Base-by-base conservation (phyloP, 129 eudicot species). In the Deinandra increscens region DNA sequence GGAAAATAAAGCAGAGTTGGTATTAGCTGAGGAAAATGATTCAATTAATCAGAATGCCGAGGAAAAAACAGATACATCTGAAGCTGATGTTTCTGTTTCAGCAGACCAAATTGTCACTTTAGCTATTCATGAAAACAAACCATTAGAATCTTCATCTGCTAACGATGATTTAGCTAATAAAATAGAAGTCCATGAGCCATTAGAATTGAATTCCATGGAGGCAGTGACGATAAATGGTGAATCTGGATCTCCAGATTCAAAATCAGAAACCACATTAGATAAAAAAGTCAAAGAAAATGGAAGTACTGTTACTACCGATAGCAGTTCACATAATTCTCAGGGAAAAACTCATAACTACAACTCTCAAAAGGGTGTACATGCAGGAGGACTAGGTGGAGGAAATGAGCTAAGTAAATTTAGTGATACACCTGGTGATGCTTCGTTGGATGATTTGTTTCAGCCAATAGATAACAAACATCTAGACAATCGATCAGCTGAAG, bases 341-440 rank as follows among this genome's bases (percentile, higher is more conserved):
- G 64, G 61, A 69, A 84, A 74, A 70, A 80, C 49, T 74, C 84
- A 81, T 60, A 89, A 84, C 45, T 10, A 50, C 65, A 81, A 79
- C 36, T 78, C 85, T 36, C 75, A 29, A 53, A 92, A 88, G 91
- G 87, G 64, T 86, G 85, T 58, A 9, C 83, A 86, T 78, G 77
- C 74, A 60, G 60, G 81, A 81, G 15, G 70, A 38, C 34, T 64
- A 34, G 66, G 84, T 45, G 85, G 71, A 36, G 91, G 70, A 68
- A 82, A 83, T 63, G 98, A 89, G 81, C 88, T 89, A 9, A 93
- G 88, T 81, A 89, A 86, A 64, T 93, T 93, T 72, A 93, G 98
- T 85, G 98, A 89, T 77, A 75, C 95, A 60, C 98, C 98, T 41
- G 92, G 88, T 60, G 98, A 93, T 83, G 98, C 97, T 66, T 93